Evolutionary conservation across 164 flowering plant genomes (phyloP), one percentile per base, ranked within the genome.

Genomic region (Umbellularia californica): DNA sequence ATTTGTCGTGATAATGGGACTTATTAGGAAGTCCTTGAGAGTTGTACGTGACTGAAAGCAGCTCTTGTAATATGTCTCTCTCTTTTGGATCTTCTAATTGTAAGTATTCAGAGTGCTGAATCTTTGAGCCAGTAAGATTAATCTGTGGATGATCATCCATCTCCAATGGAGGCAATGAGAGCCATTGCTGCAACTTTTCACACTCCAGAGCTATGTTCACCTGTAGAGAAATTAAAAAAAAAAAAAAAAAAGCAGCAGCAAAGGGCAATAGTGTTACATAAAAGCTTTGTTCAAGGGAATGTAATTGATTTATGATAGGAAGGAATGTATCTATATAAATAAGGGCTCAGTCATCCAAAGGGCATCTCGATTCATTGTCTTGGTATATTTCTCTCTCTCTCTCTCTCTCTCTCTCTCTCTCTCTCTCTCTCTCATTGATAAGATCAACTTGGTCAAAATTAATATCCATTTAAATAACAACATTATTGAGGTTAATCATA

Each of bases 151-250:
- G 80, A 70, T 88, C 94, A 24, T 88, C 88, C 33, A 85, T 86
- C 50, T 90, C 87, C 76, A 94, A 72, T 35, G 92, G 95, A 35
- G 97, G 95, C 78, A 89, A 50, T 10, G 88, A 63, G 58, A 89
- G 80, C 35, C 92, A 70, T 73, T 92, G 90, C 71, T 94, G 95
- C 82, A 94, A 66, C 81, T 93, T 86, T 13, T 96, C 92, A 78
- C 97, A 88, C 72, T 92, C 95, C 65, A 91, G 68, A 74, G 95
- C 97, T 60, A 90, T 77, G 69, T 90, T 93, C 55, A 89, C 96
- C 97, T 92, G 79, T 52, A 66, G 69, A 70, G 51, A 65, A 63
- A 12, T 22, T 24, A 24, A 24, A 24, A 24, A 24, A 24, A 24
- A 24, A 24, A 24, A 51, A 15, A 22, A 67, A 55, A 41, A n/a